These are phyloP conservation scores for Trichoderma atrobrunneum DNA, from an alignment of 2,329 filamentous ascomycete genomes.

Conservation along the genomic window DNA sequence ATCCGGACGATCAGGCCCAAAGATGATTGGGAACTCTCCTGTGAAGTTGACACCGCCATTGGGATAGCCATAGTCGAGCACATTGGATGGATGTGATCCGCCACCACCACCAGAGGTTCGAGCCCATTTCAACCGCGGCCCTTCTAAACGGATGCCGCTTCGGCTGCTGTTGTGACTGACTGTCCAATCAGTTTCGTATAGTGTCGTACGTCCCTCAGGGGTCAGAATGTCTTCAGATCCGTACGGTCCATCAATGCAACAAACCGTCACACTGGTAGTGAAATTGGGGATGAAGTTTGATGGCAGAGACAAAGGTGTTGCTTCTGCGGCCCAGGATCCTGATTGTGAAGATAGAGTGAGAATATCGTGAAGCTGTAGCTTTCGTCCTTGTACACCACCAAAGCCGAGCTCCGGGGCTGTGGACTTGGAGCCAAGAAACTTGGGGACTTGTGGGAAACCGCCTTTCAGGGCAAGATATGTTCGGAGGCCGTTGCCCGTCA, in stretches of 20 bases:
- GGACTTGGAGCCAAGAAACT: background rate
- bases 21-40: background rate
- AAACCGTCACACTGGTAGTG: background rate
- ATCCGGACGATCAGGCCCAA: background rate
- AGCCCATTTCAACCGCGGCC: background rate
- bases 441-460: conserved; percentile 26
- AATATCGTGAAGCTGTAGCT: background rate
- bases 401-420: background rate
- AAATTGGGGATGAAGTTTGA: background rate
- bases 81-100: background rate
- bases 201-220: background rate
- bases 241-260: background rate
- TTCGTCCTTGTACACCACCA: background rate
- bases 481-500: background rate
- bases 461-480: conserved; percentile 20
- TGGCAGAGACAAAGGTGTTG: background rate
- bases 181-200: background rate
- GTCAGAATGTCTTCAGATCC: background rate
- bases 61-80: background rate
- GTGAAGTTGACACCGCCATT: background rate
- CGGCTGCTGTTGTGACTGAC: background rate
- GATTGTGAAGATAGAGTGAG: background rate
- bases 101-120: background rate
- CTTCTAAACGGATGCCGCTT: background rate
- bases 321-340: background rate